These are phyloP conservation scores for Apiotrichum domesticum DNA, from an alignment of 1,284 basidiomycete genomes.

Conservation along the genomic window DNA sequence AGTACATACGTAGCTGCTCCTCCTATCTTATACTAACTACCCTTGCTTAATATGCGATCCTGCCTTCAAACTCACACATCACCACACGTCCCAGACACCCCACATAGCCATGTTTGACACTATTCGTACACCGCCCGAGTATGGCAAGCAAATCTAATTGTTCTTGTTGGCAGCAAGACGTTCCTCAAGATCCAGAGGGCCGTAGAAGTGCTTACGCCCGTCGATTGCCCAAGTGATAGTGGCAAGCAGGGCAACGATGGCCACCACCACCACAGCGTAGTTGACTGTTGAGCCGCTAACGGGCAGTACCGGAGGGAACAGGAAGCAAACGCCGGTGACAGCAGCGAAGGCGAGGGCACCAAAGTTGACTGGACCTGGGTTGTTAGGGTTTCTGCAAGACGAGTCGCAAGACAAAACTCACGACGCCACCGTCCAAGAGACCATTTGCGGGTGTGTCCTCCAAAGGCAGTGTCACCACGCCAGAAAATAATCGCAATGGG, in stretches of 20 bases:
- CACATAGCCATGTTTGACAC: too few relatives aligned
- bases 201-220: constrained; percentile 42
- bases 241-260: constrained; percentile 32
- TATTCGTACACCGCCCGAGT: too few relatives aligned
- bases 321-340: constrained; percentile 50
- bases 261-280: constrained; percentile 44
- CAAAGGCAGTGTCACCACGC: constrained; percentile 44
- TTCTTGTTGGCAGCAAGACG: constrained; percentile 1
- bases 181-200: constrained; percentile 40
- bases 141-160: too few relatives aligned
- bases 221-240: constrained; percentile 41
- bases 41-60: too few relatives aligned
- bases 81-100: too few relatives aligned
- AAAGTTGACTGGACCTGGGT: constrained; percentile 31
- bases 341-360: constrained; percentile 44
- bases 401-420: too few relatives aligned
- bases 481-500: constrained; percentile 34
- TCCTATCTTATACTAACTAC: too few relatives aligned
- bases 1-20: too few relatives aligned
- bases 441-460: constrained; percentile 28
- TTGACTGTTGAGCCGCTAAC: constrained; percentile 47
- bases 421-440: constrained; percentile 36
- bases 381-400: too few relatives aligned
- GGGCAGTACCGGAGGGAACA: constrained; percentile 49
- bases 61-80: too few relatives aligned